Percentiles rank a stretch among this genome's conserved stretches.
phyloP scores from a whole-genome alignment of 306 rosid genomes.

The Malus sieversii region DNA sequence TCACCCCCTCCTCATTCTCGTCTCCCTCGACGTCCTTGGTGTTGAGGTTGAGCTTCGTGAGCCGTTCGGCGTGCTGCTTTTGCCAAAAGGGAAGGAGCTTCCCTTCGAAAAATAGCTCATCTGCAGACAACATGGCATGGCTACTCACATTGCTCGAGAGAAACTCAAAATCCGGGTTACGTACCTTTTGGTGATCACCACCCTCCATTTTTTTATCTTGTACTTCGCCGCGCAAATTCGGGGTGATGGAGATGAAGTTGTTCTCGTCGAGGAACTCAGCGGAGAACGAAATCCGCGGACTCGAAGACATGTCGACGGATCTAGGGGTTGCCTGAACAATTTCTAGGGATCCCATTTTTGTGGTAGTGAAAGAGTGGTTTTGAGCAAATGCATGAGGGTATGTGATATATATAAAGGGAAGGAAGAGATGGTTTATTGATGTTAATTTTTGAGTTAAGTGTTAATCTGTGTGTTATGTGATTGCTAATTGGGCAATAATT shows the following conservation, averaged over 20 bases:
- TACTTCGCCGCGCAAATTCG: constrained; percentile 36
- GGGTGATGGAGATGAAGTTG: constrained; percentile 78
- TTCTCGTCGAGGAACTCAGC: constrained; percentile 81
- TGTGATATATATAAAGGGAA: constrained; percentile 46
- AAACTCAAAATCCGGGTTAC: constrained; percentile 78
- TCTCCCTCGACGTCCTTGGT: constrained; percentile 31
- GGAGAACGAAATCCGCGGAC: constrained; percentile 94
- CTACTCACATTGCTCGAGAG: constrained; percentile 52
- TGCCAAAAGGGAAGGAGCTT: constrained; percentile 90
- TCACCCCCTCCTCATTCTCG: constrained; percentile 28
- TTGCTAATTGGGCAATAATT: constrained; percentile 1
- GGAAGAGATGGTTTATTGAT: constrained; percentile 21
- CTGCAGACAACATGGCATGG: constrained; percentile 64
- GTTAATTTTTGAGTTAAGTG: constrained; percentile 1
- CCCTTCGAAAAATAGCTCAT: constrained; percentile 97
- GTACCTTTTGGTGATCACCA: constrained; percentile 26
- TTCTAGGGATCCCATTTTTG: constrained; percentile 57
- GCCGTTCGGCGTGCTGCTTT: constrained; percentile 76
- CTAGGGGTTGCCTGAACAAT: constrained; percentile 31
- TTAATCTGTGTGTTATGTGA: constrained; percentile 22
- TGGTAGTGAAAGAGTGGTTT: constrained; percentile 12
- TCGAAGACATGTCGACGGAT: constrained; percentile 48
- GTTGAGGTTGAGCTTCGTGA: constrained; percentile 58
- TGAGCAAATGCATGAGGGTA: constrained; percentile 40
- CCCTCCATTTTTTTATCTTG: constrained; percentile 25